Conservation (phyloP, 306 rosid genomes). For the Sophora flavescens region DNA sequence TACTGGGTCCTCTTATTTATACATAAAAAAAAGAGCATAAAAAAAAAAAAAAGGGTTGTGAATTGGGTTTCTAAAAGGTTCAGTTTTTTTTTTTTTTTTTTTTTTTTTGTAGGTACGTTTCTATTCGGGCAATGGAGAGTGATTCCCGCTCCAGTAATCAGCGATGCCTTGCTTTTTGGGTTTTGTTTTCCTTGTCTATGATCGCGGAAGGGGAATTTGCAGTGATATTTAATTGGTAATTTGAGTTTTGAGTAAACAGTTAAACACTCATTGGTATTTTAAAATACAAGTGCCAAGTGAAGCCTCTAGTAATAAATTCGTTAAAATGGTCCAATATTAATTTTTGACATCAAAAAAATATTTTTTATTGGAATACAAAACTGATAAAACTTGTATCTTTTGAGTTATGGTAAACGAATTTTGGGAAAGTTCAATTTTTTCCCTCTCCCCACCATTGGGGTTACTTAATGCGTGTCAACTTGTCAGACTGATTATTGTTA, state of each 20-base stretch:
- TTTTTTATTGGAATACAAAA: background rate
- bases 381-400: background rate
- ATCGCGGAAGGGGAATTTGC: slow-evolving; percentile 56
- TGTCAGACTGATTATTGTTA: background rate
- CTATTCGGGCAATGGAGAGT: slow-evolving; percentile 65
- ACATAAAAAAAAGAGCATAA: background rate
- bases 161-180: slow-evolving; percentile 74
- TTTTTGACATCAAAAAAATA: background rate
- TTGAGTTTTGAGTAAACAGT: background rate
- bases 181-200: slow-evolving; percentile 57
- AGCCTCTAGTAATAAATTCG: background rate
- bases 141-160: slow-evolving; percentile 61
- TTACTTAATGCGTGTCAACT: background rate
- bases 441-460: too few species aligned
- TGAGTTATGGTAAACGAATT: background rate
- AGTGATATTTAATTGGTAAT: slow-evolving; percentile 56
- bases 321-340: background rate
- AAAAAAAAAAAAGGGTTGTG: background rate
- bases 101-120: slow-evolving; percentile 55
- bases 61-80: background rate
- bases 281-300: too few species aligned
- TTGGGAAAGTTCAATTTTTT: background rate
- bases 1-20: slow-evolving; percentile 22
- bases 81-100: too few species aligned
- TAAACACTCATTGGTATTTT: too few species aligned